A percentile compares a stretch with the other conserved stretches of the same genome.
Evolutionary conservation across 768 basidiomycete species (phyloP).

Genomic region (Lactarius sp.): DNA sequence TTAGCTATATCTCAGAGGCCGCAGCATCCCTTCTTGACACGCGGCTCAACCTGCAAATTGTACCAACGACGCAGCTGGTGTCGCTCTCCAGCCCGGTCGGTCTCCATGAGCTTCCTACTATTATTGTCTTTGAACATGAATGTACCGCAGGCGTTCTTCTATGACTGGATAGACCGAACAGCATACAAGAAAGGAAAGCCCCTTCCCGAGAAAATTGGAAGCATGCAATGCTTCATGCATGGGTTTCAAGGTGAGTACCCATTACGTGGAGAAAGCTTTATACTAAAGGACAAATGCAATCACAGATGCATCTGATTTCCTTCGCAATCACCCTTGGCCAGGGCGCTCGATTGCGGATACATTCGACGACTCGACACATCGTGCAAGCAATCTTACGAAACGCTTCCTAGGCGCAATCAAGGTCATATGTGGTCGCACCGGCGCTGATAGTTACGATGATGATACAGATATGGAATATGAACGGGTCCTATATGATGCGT

Average conservation of each 20-base stretch:
- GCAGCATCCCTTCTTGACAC: slow-evolving; percentile 81
- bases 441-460: slow-evolving; percentile 58
- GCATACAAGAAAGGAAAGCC: slow-evolving; percentile 79
- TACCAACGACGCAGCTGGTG: slow-evolving; percentile 81
- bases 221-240: slow-evolving; percentile 84
- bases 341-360: slow-evolving; percentile 80
- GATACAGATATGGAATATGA: slow-evolving; percentile 73
- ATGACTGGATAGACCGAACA: slow-evolving; percentile 84
- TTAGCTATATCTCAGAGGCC: slow-evolving; percentile 82
- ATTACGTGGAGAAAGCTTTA: neutral
- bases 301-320: slow-evolving; percentile 80
- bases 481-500: slow-evolving; percentile 59
- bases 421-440: slow-evolving; percentile 82
- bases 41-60: slow-evolving; percentile 70
- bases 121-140: neutral
- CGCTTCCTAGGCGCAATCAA: slow-evolving; percentile 63
- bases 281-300: neutral
- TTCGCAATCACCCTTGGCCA: slow-evolving; percentile 84
- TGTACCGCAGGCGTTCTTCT: slow-evolving; percentile 71
- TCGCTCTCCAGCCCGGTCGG: slow-evolving; percentile 67
- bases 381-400: slow-evolving; percentile 64
- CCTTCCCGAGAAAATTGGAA: slow-evolving; percentile 84
- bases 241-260: slow-evolving; percentile 60
- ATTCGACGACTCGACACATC: slow-evolving; percentile 78
- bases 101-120: neutral